phyloP scores from a whole-genome alignment of 352 stramenopile genomes.

The Globisporangium splendens region DNA sequence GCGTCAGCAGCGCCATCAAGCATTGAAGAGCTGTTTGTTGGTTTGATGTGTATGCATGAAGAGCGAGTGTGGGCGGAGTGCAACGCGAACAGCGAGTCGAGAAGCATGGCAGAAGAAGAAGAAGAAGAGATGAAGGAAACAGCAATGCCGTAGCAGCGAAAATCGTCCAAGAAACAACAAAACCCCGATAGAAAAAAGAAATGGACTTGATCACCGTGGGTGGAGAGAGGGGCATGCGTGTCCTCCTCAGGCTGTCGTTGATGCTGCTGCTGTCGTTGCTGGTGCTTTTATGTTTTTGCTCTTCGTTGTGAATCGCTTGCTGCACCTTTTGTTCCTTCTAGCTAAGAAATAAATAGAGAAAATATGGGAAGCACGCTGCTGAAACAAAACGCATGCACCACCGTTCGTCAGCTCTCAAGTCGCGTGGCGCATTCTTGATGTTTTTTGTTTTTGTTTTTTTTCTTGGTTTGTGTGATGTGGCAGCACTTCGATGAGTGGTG shows the following conservation, averaged over 20 bases:
- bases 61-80: too few species aligned
- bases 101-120: too few species aligned
- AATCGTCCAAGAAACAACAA: too few species aligned
- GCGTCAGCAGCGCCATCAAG: neutral
- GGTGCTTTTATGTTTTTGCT: neutral
- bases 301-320: neutral
- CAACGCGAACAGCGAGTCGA: too few species aligned
- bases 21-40: neutral
- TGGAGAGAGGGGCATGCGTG: too few species aligned
- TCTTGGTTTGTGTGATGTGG: neutral
- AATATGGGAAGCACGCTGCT: constrained; percentile 7
- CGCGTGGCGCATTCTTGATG: neutral
- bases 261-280: too few species aligned
- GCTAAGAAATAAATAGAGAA: constrained; percentile 13
- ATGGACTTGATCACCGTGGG: too few species aligned
- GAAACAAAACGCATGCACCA: neutral
- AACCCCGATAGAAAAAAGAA: too few species aligned
- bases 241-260: too few species aligned
- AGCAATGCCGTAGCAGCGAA: too few species aligned
- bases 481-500: neutral
- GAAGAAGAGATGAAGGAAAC: too few species aligned
- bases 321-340: constrained; percentile 9
- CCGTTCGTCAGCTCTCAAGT: neutral
- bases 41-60: neutral
- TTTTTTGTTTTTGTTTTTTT: neutral